Evolutionary conservation across 371 early-diverging fungal species (phyloP).

Genomic region (Synchytrium microbalum): DNA sequence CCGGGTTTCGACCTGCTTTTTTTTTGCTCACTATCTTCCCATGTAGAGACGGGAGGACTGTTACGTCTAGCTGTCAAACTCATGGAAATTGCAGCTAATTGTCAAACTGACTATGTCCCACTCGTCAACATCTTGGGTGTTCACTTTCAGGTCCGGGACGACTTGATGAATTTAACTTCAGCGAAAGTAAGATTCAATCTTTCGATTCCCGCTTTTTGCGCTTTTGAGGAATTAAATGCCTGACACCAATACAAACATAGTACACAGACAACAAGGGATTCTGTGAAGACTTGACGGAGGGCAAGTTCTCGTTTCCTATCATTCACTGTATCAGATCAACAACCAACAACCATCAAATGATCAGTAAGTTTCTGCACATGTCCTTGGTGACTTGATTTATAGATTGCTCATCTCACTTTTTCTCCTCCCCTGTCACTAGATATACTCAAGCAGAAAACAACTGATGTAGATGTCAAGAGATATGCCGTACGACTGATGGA

Average conservation of each 20-base stretch:
- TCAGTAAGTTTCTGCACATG: conserved; percentile 33
- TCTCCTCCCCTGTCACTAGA: conserved; percentile 36
- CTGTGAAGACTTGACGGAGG: conserved; percentile 95
- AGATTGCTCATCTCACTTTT: neutral
- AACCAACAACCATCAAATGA: conserved; percentile 54
- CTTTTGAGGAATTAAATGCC: neutral
- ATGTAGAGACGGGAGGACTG: conserved; percentile 87
- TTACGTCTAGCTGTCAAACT: conserved; percentile 83
- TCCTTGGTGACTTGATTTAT: neutral
- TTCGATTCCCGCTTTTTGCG: neutral
- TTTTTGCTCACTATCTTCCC: neutral
- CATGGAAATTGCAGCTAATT: conserved; percentile 55
- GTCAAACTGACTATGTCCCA: conserved; percentile 58
- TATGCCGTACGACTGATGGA: conserved; percentile 78
- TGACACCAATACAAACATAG: conserved; percentile 27
- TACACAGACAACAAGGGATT: conserved; percentile 90
- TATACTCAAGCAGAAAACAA: conserved; percentile 80
- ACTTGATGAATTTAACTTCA: conserved; percentile 87
- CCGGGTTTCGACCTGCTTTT: neutral
- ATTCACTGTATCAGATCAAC: conserved; percentile 71
- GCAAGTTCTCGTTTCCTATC: conserved; percentile 94
- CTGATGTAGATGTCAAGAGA: conserved; percentile 70
- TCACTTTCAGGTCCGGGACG: conserved; percentile 93
- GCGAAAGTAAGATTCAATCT: conserved; percentile 42
- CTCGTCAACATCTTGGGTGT: conserved; percentile 84